phyloP scores from a whole-genome alignment of 768 basidiomycete species.

The Psilocybe sp. region DNA sequence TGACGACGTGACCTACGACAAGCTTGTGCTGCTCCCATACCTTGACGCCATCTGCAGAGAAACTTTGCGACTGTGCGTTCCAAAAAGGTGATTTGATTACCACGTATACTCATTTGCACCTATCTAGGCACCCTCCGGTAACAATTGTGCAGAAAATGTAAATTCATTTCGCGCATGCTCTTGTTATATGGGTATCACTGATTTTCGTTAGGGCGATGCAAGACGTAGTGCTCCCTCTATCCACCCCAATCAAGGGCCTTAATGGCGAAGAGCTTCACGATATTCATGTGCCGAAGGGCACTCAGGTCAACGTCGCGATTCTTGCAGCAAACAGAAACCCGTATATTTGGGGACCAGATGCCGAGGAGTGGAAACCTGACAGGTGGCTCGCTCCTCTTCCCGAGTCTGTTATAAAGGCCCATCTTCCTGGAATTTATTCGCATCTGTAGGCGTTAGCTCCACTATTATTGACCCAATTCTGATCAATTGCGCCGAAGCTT shows the following conservation, averaged over 20 bases:
- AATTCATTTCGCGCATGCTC: background rate
- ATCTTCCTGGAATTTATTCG: slow-evolving; percentile 21
- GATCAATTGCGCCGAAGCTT: slow-evolving; percentile 9
- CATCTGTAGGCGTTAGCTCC: slow-evolving; percentile 13
- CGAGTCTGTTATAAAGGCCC: slow-evolving; percentile 12
- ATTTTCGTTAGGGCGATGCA: slow-evolving; percentile 17
- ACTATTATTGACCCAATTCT: background rate
- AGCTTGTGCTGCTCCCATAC: slow-evolving; percentile 32
- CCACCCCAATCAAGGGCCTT: slow-evolving; percentile 30
- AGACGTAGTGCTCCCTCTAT: slow-evolving; percentile 41
- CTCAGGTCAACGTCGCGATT: slow-evolving; percentile 37
- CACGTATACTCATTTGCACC: slow-evolving; percentile 10
- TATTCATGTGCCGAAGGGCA: slow-evolving; percentile 39
- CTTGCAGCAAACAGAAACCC: slow-evolving; percentile 30
- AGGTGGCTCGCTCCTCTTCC: slow-evolving; percentile 32
- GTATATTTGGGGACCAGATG: slow-evolving; percentile 39
- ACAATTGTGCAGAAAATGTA: slow-evolving; percentile 15
- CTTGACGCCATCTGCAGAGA: slow-evolving; percentile 40
- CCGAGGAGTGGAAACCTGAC: slow-evolving; percentile 40
- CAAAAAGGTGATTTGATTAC: background rate
- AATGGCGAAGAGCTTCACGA: slow-evolving; percentile 35
- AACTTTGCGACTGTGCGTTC: slow-evolving; percentile 33
- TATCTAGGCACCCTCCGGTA: slow-evolving; percentile 25
- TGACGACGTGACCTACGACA: slow-evolving; percentile 31
- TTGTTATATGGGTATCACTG: background rate